These are phyloP conservation scores for Powellomyces hirtus DNA, from an alignment of 192 early-diverging fungal genomes.

Conservation along the genomic window DNA sequence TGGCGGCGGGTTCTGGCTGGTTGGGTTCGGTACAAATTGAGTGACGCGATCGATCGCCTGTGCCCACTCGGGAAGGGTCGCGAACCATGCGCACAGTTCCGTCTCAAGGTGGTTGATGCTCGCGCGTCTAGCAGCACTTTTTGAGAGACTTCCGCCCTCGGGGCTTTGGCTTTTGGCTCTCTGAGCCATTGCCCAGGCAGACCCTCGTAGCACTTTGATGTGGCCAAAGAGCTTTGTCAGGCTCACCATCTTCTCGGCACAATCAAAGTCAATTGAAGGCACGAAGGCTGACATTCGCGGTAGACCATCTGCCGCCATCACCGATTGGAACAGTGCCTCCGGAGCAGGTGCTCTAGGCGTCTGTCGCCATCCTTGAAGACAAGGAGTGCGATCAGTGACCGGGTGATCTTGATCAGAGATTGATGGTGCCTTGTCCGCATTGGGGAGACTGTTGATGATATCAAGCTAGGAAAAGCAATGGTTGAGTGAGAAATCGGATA, in stretches of 20 bases:
- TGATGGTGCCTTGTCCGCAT: not conserved
- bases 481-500: not conserved
- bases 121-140: not conserved
- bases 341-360: conserved; percentile 21
- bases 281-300: conserved; percentile 16
- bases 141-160: not conserved
- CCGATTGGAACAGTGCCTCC: conserved; percentile 21
- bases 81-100: conserved; percentile 9
- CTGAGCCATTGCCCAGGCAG: conserved; percentile 21
- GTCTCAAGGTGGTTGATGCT: conserved; percentile 1
- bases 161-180: not conserved
- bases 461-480: conserved; percentile 6
- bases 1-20: conserved; percentile 7
- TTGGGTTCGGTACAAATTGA: not conserved
- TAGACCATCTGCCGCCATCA: conserved; percentile 1
- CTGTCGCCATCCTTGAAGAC: conserved; percentile 9
- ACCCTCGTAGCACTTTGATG: conserved; percentile 8
- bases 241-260: conserved; percentile 6
- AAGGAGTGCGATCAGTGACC: conserved; percentile 9
- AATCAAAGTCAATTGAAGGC: conserved; percentile 22
- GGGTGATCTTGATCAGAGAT: conserved; percentile 13
- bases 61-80: conserved; percentile 15
- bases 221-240: conserved; percentile 9
- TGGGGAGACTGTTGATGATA: conserved; percentile 3
- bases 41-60: conserved; percentile 14